Base-by-base conservation (phyloP, 1,139 yeast species). In the Taphrina confusa region DNA sequence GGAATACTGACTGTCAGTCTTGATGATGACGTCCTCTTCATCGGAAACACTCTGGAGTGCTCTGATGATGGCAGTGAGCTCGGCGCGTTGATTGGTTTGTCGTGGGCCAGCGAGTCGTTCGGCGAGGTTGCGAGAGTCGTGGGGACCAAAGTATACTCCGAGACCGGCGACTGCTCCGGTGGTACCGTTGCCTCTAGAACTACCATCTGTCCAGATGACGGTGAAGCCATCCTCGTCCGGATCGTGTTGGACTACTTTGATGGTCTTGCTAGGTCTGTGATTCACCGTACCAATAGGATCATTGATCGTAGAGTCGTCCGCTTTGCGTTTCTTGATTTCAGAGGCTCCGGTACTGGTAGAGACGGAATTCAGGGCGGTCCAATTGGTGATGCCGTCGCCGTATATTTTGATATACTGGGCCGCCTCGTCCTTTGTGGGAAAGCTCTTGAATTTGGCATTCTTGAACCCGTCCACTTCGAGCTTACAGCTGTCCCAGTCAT, bases 21-120 rank as follows among this genome's bases (percentile, higher is more conserved):
- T 64, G 16, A 83, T 77, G 8, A 62, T 68, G 60, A 73, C 74
- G 23, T 66, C 63, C 2, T 44, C 57, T 23, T 40, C 55, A 18
- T 28, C 23, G 5, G 62, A 58, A 11, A 82, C 76, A 8, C 69
- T 67, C 6, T 70, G 68, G 57, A 85, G 70, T 0, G 94, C 94
- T 49, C 76, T 77, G 4, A 73, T 70, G 23, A 87, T 76, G 0
- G 95, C 97, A 18, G 74, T 70, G 20, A 90, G 76, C 71, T 91
- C 97, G 1, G 95, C 95, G 47, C 90, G 75, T 67, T 87, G 91
- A 68, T 89, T 91, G 0, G 96, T 89, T 42, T 84, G 87, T 4
- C 72, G 72, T 1, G 74, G 78, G 0, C 73, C 75, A 1, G 57
- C 57, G 33, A 84, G 74, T 0, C 83, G 81, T 27, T 75, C 80